These are phyloP conservation scores for Talaromyces rugulosus DNA, from an alignment of 2,329 filamentous ascomycete species.

Conservation along the genomic window DNA sequence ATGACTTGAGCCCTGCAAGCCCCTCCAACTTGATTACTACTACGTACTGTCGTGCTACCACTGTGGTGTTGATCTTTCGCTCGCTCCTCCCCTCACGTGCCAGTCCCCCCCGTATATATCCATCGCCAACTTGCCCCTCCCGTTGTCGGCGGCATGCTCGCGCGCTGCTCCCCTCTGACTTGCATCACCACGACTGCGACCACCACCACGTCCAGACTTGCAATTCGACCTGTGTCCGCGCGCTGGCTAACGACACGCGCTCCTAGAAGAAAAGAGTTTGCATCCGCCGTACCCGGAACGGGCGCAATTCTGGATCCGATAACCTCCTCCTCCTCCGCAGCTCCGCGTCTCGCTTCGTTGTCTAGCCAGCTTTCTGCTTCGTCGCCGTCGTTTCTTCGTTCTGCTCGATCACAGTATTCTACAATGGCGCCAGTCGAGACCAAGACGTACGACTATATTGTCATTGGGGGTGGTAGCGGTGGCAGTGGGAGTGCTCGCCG, in stretches of 20 bases:
- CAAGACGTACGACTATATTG: conserved; percentile 52
- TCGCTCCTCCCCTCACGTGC: neutral
- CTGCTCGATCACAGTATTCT: conserved; percentile 20
- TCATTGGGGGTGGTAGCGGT: conserved; percentile 52
- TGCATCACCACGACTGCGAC: neutral
- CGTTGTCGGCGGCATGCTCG: conserved; percentile 2
- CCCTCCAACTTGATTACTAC: neutral
- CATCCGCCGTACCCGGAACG: neutral
- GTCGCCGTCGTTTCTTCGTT: neutral
- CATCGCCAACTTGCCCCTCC: neutral
- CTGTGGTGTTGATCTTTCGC: neutral
- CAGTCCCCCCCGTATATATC: neutral
- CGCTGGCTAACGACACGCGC: neutral
- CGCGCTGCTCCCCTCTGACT: neutral
- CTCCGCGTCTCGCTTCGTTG: conserved; percentile 35
- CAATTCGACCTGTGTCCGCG: neutral
- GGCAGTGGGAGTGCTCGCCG: conserved; percentile 48
- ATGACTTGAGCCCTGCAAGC: neutral
- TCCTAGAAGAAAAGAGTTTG: neutral
- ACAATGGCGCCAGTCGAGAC: conserved; percentile 44
- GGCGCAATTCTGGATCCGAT: neutral
- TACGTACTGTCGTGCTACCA: neutral
- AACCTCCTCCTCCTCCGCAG: neutral
- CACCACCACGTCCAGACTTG: neutral
- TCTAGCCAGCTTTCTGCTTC: conserved; percentile 37